phyloP scores from a whole-genome alignment of 306 rosid species.

The Senna siamea region DNA sequence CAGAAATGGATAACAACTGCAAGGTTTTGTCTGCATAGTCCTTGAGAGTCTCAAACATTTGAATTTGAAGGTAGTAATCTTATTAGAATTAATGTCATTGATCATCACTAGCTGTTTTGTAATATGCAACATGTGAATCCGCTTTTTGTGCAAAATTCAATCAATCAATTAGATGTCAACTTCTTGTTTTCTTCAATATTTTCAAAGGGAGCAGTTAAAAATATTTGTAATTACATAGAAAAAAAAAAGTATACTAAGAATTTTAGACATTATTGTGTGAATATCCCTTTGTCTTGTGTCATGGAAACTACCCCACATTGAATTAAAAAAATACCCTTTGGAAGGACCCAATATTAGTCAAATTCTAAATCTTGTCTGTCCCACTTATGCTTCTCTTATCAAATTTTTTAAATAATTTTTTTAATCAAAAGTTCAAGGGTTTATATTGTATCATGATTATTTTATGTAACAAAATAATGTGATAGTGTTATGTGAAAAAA shows the following conservation, averaged over 20 bases:
- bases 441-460: too few species aligned
- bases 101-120: constrained; percentile 28
- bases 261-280: constrained; percentile 35
- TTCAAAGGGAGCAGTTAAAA: constrained; percentile 97
- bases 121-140: constrained; percentile 78
- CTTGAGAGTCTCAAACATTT: constrained; percentile 61
- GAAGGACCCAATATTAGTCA: constrained; percentile 43
- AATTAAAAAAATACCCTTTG: constrained; percentile 37
- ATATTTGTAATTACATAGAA: constrained; percentile 51
- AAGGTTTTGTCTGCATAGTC: constrained; percentile 55
- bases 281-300: constrained; percentile 55
- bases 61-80: constrained; percentile 51
- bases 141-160: constrained; percentile 70
- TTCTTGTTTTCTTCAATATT: constrained; percentile 81
- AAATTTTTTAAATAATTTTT: constrained; percentile 25
- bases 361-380: constrained; percentile 41
- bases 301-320: constrained; percentile 75
- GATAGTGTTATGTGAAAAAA: too few species aligned
- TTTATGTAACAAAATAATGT: too few species aligned
- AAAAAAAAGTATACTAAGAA: constrained; percentile 40
- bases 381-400: constrained; percentile 33
- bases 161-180: constrained; percentile 41
- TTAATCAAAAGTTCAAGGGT: too few species aligned
- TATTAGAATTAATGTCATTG: constrained; percentile 43
- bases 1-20: constrained; percentile 62